Evolutionary conservation across 2,329 filamentous ascomycete species (phyloP), one percentile per base, ranked within the genome.

Genomic region (Colletotrichum sp.): DNA sequence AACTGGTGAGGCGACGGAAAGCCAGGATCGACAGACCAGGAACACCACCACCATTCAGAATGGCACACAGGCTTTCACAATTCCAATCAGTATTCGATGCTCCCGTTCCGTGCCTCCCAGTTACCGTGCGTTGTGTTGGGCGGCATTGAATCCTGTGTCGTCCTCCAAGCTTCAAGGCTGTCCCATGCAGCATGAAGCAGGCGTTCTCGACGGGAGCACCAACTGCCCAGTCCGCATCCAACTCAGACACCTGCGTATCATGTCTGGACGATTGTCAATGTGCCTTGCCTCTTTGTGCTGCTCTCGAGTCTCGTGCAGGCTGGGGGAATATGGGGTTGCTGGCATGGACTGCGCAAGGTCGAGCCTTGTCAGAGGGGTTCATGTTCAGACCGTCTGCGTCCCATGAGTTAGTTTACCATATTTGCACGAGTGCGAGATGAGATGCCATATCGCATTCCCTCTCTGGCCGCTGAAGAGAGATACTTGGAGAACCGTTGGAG

Each of bases 371-470:
- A 43, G 25, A 39, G 13, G 58, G 43, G 36, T 65, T 76, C 58
- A 73, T 62, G 43, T 76, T 74, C 65, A 73, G 74, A 76, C 65
- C 64, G 58, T 69, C 58, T 34, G 34, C 74, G 55, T 64, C 58
- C 60, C 28, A 39, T 34, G 55, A 67, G 60, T 61, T 52, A 22
- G 43, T 22, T 52, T 8, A 8, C 13, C 43, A 13, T 9, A n/a
- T 15, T 27, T 55, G 18, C n/a, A 64, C 34, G 27, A 65, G 48
- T 28, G 28, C 28, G 43, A 69, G 34, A 69, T 65, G 64, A 69
- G 70, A 75, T 75, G 70, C 60, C n/a, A 66, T 55, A 15, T 58
- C 22, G 32, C 61, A 22, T 22, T 22, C 22, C 22, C 22, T 22
- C 22, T 22, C 22, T 22, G 22, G 22, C 22, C 22, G 22, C 22